Conservation (phyloP, 192 early-diverging fungal genomes). For the Linderina pennispora region DNA sequence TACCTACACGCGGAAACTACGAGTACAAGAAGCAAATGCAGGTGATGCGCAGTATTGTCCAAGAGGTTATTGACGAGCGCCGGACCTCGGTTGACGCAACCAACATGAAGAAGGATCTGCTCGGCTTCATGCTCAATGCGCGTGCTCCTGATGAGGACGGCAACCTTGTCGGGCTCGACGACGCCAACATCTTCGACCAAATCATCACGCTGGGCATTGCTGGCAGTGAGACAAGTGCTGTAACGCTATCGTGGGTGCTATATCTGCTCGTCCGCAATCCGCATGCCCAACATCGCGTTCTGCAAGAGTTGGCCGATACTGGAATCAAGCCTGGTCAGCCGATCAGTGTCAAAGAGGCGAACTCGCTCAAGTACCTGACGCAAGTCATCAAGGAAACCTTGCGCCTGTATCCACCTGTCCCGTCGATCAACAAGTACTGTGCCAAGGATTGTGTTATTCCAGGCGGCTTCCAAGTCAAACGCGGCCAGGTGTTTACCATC, state of each 20-base stretch:
- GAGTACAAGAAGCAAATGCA: constrained; percentile 28
- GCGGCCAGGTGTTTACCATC: constrained; percentile 34
- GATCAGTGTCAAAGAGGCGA: constrained; percentile 26
- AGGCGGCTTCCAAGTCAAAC: constrained; percentile 4
- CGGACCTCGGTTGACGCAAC: constrained; percentile 35
- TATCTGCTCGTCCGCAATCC: constrained; percentile 46
- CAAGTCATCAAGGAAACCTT: constrained; percentile 54
- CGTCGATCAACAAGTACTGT: constrained; percentile 4
- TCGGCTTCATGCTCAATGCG: constrained; percentile 54
- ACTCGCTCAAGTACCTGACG: constrained; percentile 41
- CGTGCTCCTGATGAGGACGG: constrained; percentile 22
- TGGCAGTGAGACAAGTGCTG: constrained; percentile 53
- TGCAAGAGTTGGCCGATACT: constrained; percentile 49
- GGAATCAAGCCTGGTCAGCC: constrained; percentile 1
- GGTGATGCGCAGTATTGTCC: constrained; percentile 46
- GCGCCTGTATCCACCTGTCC: constrained; percentile 48
- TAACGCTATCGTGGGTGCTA: constrained; percentile 48
- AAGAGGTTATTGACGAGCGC: constrained; percentile 46
- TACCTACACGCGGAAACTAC: no score
- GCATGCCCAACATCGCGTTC: constrained; percentile 21
- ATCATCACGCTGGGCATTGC: constrained; percentile 62
- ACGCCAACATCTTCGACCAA: constrained; percentile 56
- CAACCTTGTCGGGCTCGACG: constrained; percentile 8
- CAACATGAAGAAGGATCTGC: no score
- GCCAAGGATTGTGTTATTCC: constrained; percentile 24